Evolutionary conservation across 2,329 filamentous ascomycete species (phyloP).

Genomic region (Sclerotinia sclerotiorum): DNA sequence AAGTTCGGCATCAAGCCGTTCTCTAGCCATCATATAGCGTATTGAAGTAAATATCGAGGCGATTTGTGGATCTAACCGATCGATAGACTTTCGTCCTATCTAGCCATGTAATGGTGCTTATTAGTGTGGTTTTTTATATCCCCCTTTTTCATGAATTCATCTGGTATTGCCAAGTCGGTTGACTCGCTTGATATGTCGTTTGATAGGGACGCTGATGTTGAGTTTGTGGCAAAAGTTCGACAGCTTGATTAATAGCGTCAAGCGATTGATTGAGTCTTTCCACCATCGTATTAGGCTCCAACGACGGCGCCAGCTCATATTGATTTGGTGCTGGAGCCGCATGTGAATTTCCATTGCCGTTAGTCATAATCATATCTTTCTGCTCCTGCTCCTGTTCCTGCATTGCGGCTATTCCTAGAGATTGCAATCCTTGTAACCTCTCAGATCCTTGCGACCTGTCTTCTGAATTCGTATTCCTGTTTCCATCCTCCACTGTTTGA

Average conservation of each 20-base stretch:
- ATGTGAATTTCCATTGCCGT: not conserved
- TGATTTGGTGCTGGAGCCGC: not conserved
- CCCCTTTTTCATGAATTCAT: not conserved
- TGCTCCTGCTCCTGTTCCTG: not conserved
- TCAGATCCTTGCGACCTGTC: conserved; percentile 7
- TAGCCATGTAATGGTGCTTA: not conserved
- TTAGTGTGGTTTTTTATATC: not conserved
- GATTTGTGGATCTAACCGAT: not conserved
- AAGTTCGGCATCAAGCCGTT: not conserved
- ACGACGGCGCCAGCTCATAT: not conserved
- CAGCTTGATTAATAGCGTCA: not conserved
- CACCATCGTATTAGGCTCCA: not conserved
- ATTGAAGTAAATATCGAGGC: not conserved
- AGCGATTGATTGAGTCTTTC: not conserved
- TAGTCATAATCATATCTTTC: not conserved
- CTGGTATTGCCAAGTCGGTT: not conserved
- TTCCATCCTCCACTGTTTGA: conserved; percentile 19
- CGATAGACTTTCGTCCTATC: not conserved
- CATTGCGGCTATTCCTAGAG: not conserved
- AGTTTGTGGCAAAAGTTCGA: not conserved
- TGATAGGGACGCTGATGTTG: not conserved
- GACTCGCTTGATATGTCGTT: not conserved
- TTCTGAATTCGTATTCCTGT: conserved; percentile 21
- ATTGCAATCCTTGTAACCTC: not conserved
- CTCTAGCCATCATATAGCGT: not conserved